These are phyloP conservation scores for Monosporascus sp. DNA, from an alignment of 2,329 filamentous ascomycete genomes.

Conservation along the genomic window DNA sequence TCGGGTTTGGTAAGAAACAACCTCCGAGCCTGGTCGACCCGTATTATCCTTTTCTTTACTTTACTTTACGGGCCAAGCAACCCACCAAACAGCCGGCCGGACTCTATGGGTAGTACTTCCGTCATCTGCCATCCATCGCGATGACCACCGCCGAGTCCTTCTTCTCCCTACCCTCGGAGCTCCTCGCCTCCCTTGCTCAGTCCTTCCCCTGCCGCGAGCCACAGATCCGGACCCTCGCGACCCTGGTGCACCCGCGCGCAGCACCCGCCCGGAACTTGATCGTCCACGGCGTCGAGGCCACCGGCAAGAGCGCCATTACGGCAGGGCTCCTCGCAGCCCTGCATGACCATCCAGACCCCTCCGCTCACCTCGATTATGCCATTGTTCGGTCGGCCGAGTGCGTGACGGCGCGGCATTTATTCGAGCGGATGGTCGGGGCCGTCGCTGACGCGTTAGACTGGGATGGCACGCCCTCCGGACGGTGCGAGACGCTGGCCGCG, in stretches of 20 bases:
- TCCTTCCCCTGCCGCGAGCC: conserved; percentile 52
- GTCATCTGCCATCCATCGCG: background rate
- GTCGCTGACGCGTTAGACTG: conserved; percentile 48
- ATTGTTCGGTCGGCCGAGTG: conserved; percentile 69
- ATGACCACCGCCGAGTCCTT: conserved; percentile 29
- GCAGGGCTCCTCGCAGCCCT: conserved; percentile 53
- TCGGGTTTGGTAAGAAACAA: no score
- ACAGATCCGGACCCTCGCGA: conserved; percentile 54
- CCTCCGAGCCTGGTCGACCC: no score
- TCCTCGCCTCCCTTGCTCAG: conserved; percentile 38
- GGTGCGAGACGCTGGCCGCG: conserved; percentile 77
- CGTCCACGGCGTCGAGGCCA: conserved; percentile 78
- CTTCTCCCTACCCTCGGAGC: conserved; percentile 50
- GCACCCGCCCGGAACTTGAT: conserved; percentile 71
- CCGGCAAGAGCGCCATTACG: conserved; percentile 75
- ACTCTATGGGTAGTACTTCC: conserved; percentile 3
- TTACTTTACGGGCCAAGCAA: no score
- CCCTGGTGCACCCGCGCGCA: conserved; percentile 56
- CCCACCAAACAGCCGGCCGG: conserved; percentile 8
- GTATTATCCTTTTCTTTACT: no score
- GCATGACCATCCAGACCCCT: conserved; percentile 31
- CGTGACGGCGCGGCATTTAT: conserved; percentile 70
- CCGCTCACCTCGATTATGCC: conserved; percentile 49
- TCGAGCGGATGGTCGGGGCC: conserved; percentile 63
- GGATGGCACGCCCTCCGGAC: conserved; percentile 43